A percentile compares a stretch with the other conserved stretches of the same genome.
These are phyloP conservation scores for Kurtzmaniella quercitrusa DNA, from an alignment of 1,139 yeast species.

Conservation along the genomic window DNA sequence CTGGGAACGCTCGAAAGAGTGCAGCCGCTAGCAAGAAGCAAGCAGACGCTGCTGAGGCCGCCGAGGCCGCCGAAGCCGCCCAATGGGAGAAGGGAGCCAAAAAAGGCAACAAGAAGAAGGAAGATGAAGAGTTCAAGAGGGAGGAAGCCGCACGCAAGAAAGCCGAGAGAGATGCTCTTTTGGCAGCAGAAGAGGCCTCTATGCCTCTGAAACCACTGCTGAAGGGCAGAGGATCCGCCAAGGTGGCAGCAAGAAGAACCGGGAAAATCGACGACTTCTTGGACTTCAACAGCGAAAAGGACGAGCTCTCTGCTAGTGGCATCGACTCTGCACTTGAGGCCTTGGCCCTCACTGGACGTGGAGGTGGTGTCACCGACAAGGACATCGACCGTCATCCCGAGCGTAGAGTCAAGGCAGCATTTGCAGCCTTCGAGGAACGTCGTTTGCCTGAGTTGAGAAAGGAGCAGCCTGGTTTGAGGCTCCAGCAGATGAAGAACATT, in stretches of 20 bases:
- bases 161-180: conserved; percentile 56
- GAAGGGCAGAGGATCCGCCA: conserved; percentile 69
- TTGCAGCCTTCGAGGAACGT: conserved; percentile 64
- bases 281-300: conserved; percentile 43
- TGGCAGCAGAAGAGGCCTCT: conserved; percentile 62
- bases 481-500: conserved; percentile 73
- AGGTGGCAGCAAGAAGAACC: conserved; percentile 58
- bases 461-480: conserved; percentile 77
- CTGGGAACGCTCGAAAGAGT: conserved; percentile 70
- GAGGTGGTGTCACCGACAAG: conserved; percentile 52
- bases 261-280: conserved; percentile 66
- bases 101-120: conserved; percentile 67
- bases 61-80: conserved; percentile 54
- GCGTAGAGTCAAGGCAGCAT: conserved; percentile 82
- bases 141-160: conserved; percentile 64
- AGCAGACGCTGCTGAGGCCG: conserved; percentile 45
- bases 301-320: conserved; percentile 66
- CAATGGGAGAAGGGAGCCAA: conserved; percentile 75
- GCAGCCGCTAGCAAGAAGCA: conserved; percentile 61
- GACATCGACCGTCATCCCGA: conserved; percentile 86
- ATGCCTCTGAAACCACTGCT: conserved; percentile 54
- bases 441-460: conserved; percentile 70
- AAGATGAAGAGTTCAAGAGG: conserved; percentile 54
- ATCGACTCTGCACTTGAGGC: conserved; percentile 79
- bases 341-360: conserved; percentile 55